Base-by-base conservation (phyloP, 331 rosid species). In the Spiraea crenata region DNA sequence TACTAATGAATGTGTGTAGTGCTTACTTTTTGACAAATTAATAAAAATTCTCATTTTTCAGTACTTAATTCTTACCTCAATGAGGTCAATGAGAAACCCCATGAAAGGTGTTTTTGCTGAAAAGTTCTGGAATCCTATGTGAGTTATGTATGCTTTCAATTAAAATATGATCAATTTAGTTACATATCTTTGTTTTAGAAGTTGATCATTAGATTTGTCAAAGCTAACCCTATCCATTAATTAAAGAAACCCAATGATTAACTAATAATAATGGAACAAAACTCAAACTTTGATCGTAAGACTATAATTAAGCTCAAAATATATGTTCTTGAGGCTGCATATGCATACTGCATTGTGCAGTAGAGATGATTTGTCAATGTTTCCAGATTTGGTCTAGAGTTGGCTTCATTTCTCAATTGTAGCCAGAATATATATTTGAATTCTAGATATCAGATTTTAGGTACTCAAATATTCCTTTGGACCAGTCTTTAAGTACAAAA, bases 91-190 rank as follows among this genome's bases (percentile, higher is more conserved):
- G 85, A 71, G 85, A 80, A 80, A 77, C 84, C 82, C 83, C 79
- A 83, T 57, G 84, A 82, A 85, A 73, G 81, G 72, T 69, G 69
- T 67, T 74, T 67, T 74, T 75, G 34, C 83, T 71, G 31, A 72
- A 84, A 92, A 85, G 92, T 82, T 86, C 73, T 52, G 91, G 95
- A 84, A 92, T 92, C 98, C 96, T 75, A 92, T 92, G 95, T 80
- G 62, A 67, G 46, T 60, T 65, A 48, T 15, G 7, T 19, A 19
- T 54, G 11, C 72, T 44, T 48, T 16, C 34, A 81, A 70, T 71
- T 74, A 67, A 76, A 5, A 69, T 64, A 61, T 31, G 62, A 72
- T 5, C 40, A 39, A 39, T 73, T 0, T n/a, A 50, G 25, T 63
- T 75, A 57, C 16, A 25, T 64, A 38, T 61, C 71, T 65, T 61